Conservation (phyloP, 306 rosid species). For the Casuarina glauca region DNA sequence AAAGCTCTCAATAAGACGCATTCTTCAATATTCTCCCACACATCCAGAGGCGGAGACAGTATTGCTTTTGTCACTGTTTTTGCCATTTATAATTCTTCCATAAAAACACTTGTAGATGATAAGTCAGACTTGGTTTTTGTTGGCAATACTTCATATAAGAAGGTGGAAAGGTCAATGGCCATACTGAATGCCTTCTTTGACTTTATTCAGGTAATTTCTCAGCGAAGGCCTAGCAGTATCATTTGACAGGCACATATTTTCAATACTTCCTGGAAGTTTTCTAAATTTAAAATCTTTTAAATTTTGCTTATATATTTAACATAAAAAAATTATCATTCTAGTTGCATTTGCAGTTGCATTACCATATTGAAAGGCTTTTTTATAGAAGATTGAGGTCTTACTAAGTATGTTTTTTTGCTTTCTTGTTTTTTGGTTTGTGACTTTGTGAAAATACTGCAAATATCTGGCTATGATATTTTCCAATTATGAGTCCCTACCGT, state of each 20-base stretch:
- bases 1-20: conserved; percentile 72
- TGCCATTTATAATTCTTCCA: conserved; percentile 63
- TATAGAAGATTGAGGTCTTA: conserved; percentile 10
- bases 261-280: neutral
- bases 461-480: neutral
- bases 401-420: neutral
- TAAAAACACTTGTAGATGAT: conserved; percentile 30
- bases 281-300: neutral
- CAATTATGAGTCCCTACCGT: neutral
- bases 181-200: conserved; percentile 64
- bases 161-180: conserved; percentile 78
- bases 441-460: neutral
- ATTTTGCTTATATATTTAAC: neutral
- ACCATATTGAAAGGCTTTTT: neutral
- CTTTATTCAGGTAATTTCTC: conserved; percentile 70
- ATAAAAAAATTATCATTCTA: too few species aligned
- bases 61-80: conserved; percentile 76
- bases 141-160: conserved; percentile 65
- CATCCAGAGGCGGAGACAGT: conserved; percentile 32
- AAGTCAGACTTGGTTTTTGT: conserved; percentile 48
- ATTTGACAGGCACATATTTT: neutral
- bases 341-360: neutral
- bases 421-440: neutral
- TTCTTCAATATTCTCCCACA: conserved; percentile 28
- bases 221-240: conserved; percentile 2